Evolutionary conservation across 257 asterid genomes (phyloP), one percentile per base, ranked within the genome.

Genomic region (Rauvolfia tetraphylla): DNA sequence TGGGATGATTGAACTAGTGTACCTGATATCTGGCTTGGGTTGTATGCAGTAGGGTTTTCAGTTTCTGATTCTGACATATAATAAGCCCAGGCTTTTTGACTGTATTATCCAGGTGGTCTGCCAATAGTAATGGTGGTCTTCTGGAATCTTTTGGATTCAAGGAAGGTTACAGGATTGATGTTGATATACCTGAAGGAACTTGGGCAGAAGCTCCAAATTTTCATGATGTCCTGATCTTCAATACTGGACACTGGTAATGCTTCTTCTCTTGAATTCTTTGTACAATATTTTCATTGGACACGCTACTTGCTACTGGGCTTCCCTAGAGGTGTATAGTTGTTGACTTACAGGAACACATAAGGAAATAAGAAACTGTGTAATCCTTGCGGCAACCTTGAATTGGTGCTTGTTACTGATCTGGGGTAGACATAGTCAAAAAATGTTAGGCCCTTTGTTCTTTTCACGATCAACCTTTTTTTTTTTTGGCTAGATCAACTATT

Each of bases 161-260:
- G 89, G 92, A 88, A 74, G 99, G 98, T 25, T 95, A 93, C 79
- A 85, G 94, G 84, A 75, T 95, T 81, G 98, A 92, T 80, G 93
- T 92, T 75, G 99, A 95, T 83, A 25, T 91, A 77, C 98, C 97
- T 15, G 98, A 95, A 5, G 96, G 97, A 79, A 88, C 94, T 20
- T 95, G 99, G 99, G 87, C 75, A 20, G 89, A 90, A 72, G 96
- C 97, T 73, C 94, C 86, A 38, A 80, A 48, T 71, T 91, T 91
- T 84, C 97, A 91, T 23, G 92, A 91, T 81, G 78, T 95, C 83
- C 94, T 95, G 81, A 81, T 95, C 82, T 90, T 95, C 83, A 95
- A 91, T 85, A 95, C 97, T 17, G 99, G 99, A 54, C 99, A 95
- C 85, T 95, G 98, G 98, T 92, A 88, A 83, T 71, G 71, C 18